Evolutionary conservation across 805 yeast genomes (phyloP), one percentile per base, ranked within the genome.

Genomic region (Myxozyma mucilagina): DNA sequence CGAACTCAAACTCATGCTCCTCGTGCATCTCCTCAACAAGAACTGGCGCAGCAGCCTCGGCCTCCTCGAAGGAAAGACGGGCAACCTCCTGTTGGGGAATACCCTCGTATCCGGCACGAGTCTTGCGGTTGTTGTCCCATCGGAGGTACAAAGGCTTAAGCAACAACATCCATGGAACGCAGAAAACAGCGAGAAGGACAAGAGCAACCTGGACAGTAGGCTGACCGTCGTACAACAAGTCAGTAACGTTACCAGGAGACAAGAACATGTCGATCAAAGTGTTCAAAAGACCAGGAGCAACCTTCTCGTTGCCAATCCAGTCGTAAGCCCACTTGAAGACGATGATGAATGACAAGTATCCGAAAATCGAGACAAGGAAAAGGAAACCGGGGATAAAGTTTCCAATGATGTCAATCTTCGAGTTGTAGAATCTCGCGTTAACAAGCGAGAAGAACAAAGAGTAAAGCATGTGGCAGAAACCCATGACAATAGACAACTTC

Each of bases 361-460:
- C 99, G 73, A 94, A 94, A 49, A 94, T 93, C 54, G 96, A 87
- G 75, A 91, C 96, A 97, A 94, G 90, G 76, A 94, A 94, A 52
- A 94, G 78, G 59, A 94, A 79, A 42, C 98, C 97, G 1, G 99
- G 99, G 60, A 93, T 80, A 71, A 94, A 94, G 76, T 93, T 94
- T 62, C 98, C 98, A 69, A 88, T 76, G 47, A 94, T 84, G 73
- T 94, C 97, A 67, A 94, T 84, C 51, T 74, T 73, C 42, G 91
- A 86, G 47, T 85, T 78, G 79, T 84, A 90, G 72, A 82, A 82
- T 36, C 82, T 69, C 69, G 87, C 86, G 74, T 94, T 94, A 58
- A 89, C 92, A 65, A 89, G 81, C 20, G 97, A 90, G 71, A 92
- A 91, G 74, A 84, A 73, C 72, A 84, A 87, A 3, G 97, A 89